phyloP scores from a whole-genome alignment of 1,139 yeast genomes.

The Pichia sp. region DNA sequence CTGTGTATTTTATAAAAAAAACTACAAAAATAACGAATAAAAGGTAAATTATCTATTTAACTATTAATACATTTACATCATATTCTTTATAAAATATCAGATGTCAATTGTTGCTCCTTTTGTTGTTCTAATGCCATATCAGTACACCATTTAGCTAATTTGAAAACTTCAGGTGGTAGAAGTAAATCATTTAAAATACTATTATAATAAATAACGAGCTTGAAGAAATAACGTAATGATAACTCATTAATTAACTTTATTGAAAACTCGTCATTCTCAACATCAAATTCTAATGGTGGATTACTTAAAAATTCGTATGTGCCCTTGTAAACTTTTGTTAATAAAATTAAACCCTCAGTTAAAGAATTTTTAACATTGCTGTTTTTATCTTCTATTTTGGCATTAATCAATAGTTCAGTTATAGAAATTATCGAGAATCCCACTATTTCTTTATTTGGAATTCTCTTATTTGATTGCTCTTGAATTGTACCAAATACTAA shows the following conservation, averaged over 20 bases:
- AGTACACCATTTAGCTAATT: conserved; percentile 64
- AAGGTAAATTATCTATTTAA: neutral
- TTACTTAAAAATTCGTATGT: conserved; percentile 39
- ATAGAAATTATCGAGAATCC: conserved; percentile 63
- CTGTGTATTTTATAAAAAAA: neutral
- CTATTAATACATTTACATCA: neutral
- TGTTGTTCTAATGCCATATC: conserved; percentile 57
- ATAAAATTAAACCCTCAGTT: conserved; percentile 49
- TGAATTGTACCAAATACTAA: conserved; percentile 40
- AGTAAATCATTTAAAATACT: conserved; percentile 56
- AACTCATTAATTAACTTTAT: conserved; percentile 55
- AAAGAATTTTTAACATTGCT: conserved; percentile 47
- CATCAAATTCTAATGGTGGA: conserved; percentile 25
- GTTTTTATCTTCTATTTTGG: conserved; percentile 57
- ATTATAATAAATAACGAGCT: conserved; percentile 57
- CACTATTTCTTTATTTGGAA: conserved; percentile 50
- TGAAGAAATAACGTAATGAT: conserved; percentile 56
- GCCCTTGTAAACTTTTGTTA: conserved; percentile 56
- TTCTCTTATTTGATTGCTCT: conserved; percentile 54
- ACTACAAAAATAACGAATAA: too few relatives aligned
- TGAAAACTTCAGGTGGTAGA: conserved; percentile 54
- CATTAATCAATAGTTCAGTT: conserved; percentile 50
- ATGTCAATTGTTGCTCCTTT: conserved; percentile 17
- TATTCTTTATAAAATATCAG: conserved; percentile 11
- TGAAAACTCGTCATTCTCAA: conserved; percentile 31